These are phyloP conservation scores for Brasilioporus rufonigricans DNA, from an alignment of 768 basidiomycete species.

Conservation along the genomic window DNA sequence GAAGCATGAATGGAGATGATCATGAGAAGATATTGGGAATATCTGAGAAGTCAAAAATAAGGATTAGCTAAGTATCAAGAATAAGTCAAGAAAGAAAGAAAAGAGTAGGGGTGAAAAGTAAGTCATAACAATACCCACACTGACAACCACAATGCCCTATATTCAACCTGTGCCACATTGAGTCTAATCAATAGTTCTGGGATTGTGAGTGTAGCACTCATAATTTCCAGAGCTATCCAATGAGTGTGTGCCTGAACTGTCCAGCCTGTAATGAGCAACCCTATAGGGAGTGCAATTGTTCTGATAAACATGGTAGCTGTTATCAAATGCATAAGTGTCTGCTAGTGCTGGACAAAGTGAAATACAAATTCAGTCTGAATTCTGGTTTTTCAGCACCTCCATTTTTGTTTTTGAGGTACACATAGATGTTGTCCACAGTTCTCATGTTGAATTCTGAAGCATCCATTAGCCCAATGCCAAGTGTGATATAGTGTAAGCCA, in stretches of 20 bases:
- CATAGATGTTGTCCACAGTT: slow-evolving; percentile 54
- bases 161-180: neutral
- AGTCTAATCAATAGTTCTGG: neutral
- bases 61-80: no score
- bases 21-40: no score
- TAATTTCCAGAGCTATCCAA: slow-evolving; percentile 74
- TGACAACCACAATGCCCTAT: slow-evolving; percentile 59
- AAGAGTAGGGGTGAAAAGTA: no score
- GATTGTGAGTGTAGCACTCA: no score
- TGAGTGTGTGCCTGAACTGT: no score
- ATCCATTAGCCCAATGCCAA: slow-evolving; percentile 58
- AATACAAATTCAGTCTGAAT: slow-evolving; percentile 44
- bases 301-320: slow-evolving; percentile 60
- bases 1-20: no score
- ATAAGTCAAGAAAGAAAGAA: no score
- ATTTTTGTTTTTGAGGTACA: slow-evolving; percentile 46
- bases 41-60: no score
- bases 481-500: no score
- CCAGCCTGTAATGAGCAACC: slow-evolving; percentile 71
- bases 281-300: slow-evolving; percentile 60
- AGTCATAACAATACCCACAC: no score
- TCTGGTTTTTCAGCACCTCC: no score
- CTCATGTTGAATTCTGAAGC: slow-evolving; percentile 56
- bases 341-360: neutral
- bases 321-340: slow-evolving; percentile 4